Conservation (phyloP, 306 rosid genomes). For the Lotus japonicus region DNA sequence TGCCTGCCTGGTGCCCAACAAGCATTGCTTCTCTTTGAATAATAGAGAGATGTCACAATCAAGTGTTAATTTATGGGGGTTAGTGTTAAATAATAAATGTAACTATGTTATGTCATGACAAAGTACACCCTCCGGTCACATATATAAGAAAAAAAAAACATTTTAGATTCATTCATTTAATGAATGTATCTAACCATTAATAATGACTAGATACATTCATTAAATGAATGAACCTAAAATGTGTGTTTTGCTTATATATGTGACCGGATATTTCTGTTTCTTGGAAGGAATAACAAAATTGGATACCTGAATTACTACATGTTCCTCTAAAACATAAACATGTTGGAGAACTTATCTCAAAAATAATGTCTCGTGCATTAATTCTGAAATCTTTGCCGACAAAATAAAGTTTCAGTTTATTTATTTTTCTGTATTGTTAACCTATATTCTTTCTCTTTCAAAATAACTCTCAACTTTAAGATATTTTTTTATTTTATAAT, state of each 20-base stretch:
- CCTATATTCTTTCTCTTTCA: too few species aligned
- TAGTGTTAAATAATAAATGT: constrained; percentile 1
- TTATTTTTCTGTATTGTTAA: not conserved
- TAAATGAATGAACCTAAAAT: too few species aligned
- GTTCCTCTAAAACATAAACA: not conserved
- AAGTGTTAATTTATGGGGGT: not conserved
- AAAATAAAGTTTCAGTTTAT: not conserved
- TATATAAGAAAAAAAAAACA: too few species aligned
- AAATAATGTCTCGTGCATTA: not conserved
- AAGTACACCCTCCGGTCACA: too few species aligned
- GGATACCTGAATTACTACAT: not conserved
- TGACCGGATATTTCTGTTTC: too few species aligned
- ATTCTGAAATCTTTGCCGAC: constrained; percentile 5
- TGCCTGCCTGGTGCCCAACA: not conserved
- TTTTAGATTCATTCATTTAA: too few species aligned
- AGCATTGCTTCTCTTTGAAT: not conserved
- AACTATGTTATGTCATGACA: too few species aligned
- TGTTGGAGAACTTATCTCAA: not conserved
- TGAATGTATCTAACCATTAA: too few species aligned
- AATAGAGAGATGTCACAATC: not conserved
- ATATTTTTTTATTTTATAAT: too few species aligned
- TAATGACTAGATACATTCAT: too few species aligned
- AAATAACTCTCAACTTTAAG: too few species aligned
- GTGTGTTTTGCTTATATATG: too few species aligned
- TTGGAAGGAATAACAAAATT: not conserved